Base-by-base conservation (phyloP, 106 monocot species). In the Phalaenopsis equestris region DNA sequence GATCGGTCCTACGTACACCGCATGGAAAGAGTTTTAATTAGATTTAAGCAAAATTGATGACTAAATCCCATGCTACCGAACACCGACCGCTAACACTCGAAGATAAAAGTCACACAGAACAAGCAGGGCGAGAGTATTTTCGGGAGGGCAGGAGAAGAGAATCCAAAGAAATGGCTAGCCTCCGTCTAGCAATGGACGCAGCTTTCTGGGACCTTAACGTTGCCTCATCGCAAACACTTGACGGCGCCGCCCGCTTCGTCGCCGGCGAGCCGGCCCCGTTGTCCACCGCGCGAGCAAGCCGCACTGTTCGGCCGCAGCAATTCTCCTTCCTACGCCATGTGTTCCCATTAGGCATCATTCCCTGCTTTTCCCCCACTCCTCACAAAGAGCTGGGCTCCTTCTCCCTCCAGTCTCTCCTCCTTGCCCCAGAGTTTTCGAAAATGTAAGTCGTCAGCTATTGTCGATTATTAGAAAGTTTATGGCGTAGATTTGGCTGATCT, bases 131-230 rank as follows among this genome's bases (percentile, higher is more conserved):
- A 30, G 30, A 30, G 30, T 30, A 30, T 30, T 30, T 30, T 56
- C 24, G 19, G 43, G 23, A 41, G 55, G 58, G 43, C 43, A 52
- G 52, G 12, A 52, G 52, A 52, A 52, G 52, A 52, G 52, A 56
- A 42, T 47, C 23, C 24, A 18, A 74, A n/a, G 80, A 21, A 37
- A 89, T 87, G 93, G 84, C 91, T 83, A 80, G 82, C 80, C 86
- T 94, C 47, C 89, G 91, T 11, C 46, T 86, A 55, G 91, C 94
- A 8, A 91, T 91, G 91, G 91, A 89, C 87, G 83, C 89, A 24
- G 89, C 84, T 18, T 94, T 94, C 85, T 91, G 84, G 86, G 91
- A 93, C 81, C 81, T 91, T 16, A 79, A 81, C 79, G 19, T 91
- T 0, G 73, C 89, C 8, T 81, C 91, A 39, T 46, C 88, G 23